phyloP scores from a whole-genome alignment of 2,329 filamentous ascomycete species.

The Fusarium pseudocircinatum region DNA sequence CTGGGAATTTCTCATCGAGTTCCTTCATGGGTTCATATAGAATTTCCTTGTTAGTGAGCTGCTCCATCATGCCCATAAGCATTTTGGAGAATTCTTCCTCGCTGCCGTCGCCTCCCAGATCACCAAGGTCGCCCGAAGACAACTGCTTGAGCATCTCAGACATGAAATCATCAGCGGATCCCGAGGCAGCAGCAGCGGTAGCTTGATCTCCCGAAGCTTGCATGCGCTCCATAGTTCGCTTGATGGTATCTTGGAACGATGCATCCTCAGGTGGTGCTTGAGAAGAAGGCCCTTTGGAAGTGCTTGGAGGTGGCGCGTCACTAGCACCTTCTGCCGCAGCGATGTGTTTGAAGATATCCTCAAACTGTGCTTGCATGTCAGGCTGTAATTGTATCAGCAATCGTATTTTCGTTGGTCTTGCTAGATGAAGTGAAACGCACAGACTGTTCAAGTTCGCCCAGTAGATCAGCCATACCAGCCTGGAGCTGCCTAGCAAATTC shows the following conservation, averaged over 20 bases:
- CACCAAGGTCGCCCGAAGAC: constrained; percentile 64
- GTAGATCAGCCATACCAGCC: constrained; percentile 85
- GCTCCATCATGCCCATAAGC: constrained; percentile 98
- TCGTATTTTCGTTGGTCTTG: background rate
- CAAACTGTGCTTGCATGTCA: constrained; percentile 82
- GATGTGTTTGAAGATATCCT: constrained; percentile 79
- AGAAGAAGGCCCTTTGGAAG: constrained; percentile 44
- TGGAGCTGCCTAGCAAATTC: constrained; percentile 89
- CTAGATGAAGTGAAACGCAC: constrained; percentile 50
- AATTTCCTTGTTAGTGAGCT: constrained; percentile 97
- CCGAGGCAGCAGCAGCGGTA: constrained; percentile 77
- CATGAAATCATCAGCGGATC: constrained; percentile 79
- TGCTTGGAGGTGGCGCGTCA: constrained; percentile 34
- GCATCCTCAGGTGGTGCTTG: constrained; percentile 61
- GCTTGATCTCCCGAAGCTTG: constrained; percentile 87
- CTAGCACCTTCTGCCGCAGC: constrained; percentile 59
- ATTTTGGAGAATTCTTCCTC: constrained; percentile 95
- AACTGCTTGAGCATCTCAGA: constrained; percentile 94
- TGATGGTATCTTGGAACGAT: constrained; percentile 91
- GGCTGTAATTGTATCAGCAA: constrained; percentile 52
- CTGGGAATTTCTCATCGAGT: constrained; percentile 89
- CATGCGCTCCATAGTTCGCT: constrained; percentile 95
- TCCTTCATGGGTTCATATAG: constrained; percentile 99
- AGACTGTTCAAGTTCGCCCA: constrained; percentile 74
- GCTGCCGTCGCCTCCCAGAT: constrained; percentile 60